These are phyloP conservation scores for Aspergillus campestris DNA, from an alignment of 495 filamentous ascomycete species.

Conservation along the genomic window DNA sequence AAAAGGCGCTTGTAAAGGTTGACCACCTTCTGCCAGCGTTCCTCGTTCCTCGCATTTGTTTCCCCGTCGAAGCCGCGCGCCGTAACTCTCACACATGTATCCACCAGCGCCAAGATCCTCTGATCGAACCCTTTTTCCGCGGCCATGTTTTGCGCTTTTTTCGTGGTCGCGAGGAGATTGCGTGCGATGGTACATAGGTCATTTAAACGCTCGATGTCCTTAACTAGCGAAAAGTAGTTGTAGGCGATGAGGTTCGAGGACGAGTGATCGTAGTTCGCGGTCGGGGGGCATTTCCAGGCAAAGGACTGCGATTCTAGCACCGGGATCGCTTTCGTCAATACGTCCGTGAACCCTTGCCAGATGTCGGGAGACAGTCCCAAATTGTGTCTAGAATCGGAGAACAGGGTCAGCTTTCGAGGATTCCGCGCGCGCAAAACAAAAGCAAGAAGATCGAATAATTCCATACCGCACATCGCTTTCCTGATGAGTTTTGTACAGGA, in stretches of 20 bases:
- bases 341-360: constrained; percentile 59
- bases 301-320: constrained; percentile 55
- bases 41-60: constrained; percentile 52
- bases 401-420: neutral
- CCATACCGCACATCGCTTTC: constrained; percentile 41
- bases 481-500: constrained; percentile 43
- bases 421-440: neutral
- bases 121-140: constrained; percentile 70
- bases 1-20: constrained; percentile 77
- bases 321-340: constrained; percentile 52
- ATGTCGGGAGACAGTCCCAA: constrained; percentile 53
- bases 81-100: constrained; percentile 77
- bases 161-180: constrained; percentile 75
- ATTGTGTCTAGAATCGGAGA: constrained; percentile 21
- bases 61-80: constrained; percentile 86
- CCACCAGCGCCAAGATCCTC: constrained; percentile 73
- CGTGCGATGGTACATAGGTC: constrained; percentile 76
- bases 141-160: constrained; percentile 79
- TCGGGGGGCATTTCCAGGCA: constrained; percentile 48
- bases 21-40: constrained; percentile 66
- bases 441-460: too few relatives aligned
- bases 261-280: constrained; percentile 47
- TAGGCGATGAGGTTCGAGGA: constrained; percentile 66
- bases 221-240: constrained; percentile 64
- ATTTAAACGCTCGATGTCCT: constrained; percentile 76